Evolutionary conservation across 257 asterid species (phyloP), one percentile per base, ranked within the genome.

Genomic region (Knoxia roxburghii): DNA sequence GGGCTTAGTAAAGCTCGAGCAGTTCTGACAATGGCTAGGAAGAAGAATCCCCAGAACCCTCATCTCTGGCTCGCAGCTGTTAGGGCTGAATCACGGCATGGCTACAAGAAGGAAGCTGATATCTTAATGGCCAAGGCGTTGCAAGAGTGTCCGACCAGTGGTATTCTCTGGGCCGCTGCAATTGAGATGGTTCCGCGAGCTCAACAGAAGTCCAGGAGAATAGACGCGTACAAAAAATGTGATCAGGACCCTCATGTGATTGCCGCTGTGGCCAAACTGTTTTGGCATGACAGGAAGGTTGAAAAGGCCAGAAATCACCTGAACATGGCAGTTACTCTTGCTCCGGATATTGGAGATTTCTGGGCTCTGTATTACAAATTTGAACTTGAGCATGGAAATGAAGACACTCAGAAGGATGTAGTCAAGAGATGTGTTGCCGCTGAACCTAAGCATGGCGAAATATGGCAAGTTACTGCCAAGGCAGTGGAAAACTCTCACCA

Each of bases 401-500:
- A 86, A 48, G 98, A 89, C 53, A 68, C 71, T 33, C 90, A 85
- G 76, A 89, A 55, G 78, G 97, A 92, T 69, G 93, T 89, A 4
- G 46, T 92, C 73, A 82, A 69, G 72, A 83, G 87, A 55, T 87
- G 98, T 29, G 76, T 89, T 9, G 86, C 87, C 11, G 86, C 96
- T 32, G 97, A 92, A 32, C 98, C 98, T 2, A 92, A 89, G 83
- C 98, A 87, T 26, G 98, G 98, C 0, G 98, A 89, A 69, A 81
- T 82, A 77, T 92, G 98, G 97, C 98, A 92, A 67, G 81, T 71
- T 13, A 65, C 86, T 48, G 80, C 95, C 0, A 92, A 92, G 77
- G 93, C 95, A 26, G 96, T 92, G 74, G 98, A 92, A 80, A 89
- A 89, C 73, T 87, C 97, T 37, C 98, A 92, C 76, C 91, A 82